Evolutionary conservation across 1,139 yeast species (phyloP), one percentile per base, ranked within the genome.

Genomic region (Suhomyces kunorum): DNA sequence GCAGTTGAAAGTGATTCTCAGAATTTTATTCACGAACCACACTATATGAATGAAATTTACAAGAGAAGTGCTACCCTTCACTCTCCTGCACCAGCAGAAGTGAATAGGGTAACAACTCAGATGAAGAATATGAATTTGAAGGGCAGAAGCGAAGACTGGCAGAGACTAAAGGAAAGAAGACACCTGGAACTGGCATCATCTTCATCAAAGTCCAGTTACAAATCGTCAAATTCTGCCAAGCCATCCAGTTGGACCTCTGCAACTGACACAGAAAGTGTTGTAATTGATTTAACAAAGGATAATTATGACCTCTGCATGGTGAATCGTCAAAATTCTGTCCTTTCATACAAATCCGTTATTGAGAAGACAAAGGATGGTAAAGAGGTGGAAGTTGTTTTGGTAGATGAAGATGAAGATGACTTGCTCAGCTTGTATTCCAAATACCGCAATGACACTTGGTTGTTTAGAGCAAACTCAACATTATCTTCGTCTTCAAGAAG

Each of bases 241-340:
- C 45, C 51, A 4, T 47, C 55, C 3, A 40, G 38, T 6, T 45
- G 54, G 2, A 52, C 59, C 9, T 54, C 56, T 8, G 53, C 53
- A 11, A 58, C 70, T 0, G 76, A 71, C 27, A 53, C 59, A 2
- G 72, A 65, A 34, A 71, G 75, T 51, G 67, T 53, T 6, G 44
- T 65, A 3, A 69, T 73, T 34, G 78, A 74, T 47, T 58, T 74
- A 40, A 73, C 78, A 1, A 61, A 66, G 40, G 78, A 71, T 6
- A 56, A 58, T 22, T 66, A 64, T 45, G 69, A 69, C 36, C 54
- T 70, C 13, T 68, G 68, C 44, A 57, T 63, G 49, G 54, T 70
- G 4, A 63, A 63, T 39, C 56, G 76, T 42, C 56, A 59, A 19
- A 58, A 67, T 40, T 63, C 75, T 1, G 56, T 63, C 0, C 59